Conservation (phyloP, 163 green algal species). For the Chlorella variabilis region DNA sequence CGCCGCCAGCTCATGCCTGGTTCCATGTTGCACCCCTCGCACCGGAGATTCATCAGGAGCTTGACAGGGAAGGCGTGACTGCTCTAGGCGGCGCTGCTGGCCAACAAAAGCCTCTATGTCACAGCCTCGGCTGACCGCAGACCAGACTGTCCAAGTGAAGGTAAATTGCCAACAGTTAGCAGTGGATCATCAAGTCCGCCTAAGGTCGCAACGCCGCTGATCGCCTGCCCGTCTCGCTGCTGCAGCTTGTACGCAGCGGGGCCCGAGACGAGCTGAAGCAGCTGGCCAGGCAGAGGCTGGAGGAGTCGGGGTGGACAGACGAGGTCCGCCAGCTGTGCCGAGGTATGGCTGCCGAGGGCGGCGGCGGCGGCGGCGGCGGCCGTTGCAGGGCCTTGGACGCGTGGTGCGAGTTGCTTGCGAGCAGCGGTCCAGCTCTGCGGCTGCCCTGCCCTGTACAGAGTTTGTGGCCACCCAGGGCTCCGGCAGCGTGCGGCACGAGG, state of each 20-base stretch:
- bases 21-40: no score
- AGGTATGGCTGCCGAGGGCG: constrained; percentile 1
- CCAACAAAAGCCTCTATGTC: no score
- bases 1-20: no score
- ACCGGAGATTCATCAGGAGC: no score
- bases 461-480: constrained; percentile 7
- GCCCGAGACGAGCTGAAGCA: constrained; percentile 38
- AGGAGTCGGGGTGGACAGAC: constrained; percentile 49
- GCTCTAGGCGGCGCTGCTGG: no score
- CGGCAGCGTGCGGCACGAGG: constrained; percentile 18
- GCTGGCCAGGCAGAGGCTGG: constrained; percentile 32
- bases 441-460: constrained; percentile 1
- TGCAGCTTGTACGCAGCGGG: constrained; percentile 35
- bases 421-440: neutral
- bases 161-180: neutral
- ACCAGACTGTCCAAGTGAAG: neutral
- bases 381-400: neutral
- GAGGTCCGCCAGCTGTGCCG: constrained; percentile 38
- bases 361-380: neutral
- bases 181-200: no score
- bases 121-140: neutral
- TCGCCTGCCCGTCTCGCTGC: neutral
- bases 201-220: no score
- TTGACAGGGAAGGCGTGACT: no score
- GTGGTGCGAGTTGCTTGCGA: neutral